Conservation (phyloP, 148 eudicot species). For the Vaccinium myrtillus region DNA sequence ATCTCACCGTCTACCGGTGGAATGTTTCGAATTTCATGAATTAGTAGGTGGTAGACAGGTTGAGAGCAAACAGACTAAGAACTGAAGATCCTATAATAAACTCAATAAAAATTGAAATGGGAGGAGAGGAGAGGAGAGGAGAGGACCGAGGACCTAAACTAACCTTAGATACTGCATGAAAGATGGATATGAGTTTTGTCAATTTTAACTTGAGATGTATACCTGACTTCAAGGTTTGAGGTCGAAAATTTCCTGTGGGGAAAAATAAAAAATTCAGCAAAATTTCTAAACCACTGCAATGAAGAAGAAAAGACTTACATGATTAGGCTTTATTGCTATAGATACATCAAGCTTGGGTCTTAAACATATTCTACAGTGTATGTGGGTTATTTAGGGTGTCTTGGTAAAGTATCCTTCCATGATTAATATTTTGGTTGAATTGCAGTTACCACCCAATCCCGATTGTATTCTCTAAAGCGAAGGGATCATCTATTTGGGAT, state of each 20-base stretch:
- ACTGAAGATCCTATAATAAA: not conserved
- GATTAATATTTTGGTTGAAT: constrained; percentile 18
- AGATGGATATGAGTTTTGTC: not conserved
- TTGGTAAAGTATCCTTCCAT: constrained; percentile 5
- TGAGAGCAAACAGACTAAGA: not conserved
- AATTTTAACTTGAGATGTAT: not conserved
- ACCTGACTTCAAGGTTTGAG: not conserved
- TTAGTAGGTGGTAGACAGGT: not conserved
- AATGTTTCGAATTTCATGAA: not conserved
- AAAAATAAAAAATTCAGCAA: not conserved
- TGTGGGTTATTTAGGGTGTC: not conserved
- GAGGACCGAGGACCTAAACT: not conserved
- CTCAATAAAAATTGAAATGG: not conserved
- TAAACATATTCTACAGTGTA: not conserved
- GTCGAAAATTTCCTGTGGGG: not conserved
- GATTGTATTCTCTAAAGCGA: constrained; percentile 84
- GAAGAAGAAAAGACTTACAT: not conserved
- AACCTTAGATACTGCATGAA: not conserved
- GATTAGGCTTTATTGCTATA: not conserved
- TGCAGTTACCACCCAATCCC: constrained; percentile 97
- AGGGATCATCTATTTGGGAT: constrained; percentile 88
- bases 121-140: not conserved
- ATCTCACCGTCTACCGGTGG: not conserved
- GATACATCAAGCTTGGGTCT: not conserved
- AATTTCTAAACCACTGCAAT: not conserved